Conservation (phyloP, 441 rosid genomes). For the Mallotus repandus region DNA sequence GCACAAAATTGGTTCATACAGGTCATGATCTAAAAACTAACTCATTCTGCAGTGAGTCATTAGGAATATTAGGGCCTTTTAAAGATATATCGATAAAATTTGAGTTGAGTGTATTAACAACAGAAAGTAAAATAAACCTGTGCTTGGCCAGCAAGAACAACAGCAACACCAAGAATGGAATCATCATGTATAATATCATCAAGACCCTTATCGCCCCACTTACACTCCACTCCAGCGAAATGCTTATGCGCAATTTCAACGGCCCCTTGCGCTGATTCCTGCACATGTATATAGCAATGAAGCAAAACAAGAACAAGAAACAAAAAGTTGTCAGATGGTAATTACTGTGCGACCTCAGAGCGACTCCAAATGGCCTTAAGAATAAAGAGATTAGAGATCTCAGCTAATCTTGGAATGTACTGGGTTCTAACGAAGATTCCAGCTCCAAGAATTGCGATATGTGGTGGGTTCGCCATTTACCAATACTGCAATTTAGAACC, state of each 20-base stretch:
- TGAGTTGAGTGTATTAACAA: not conserved
- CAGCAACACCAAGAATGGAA: slow-evolving; percentile 77
- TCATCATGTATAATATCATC: slow-evolving; percentile 62
- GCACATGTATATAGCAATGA: not conserved
- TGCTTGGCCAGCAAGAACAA: slow-evolving; percentile 85
- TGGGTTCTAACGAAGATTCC: slow-evolving; percentile 92
- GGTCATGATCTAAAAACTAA: not conserved
- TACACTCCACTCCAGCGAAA: slow-evolving; percentile 72
- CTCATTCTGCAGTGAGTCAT: too few relatives aligned
- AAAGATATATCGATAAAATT: too few relatives aligned
- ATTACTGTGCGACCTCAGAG: slow-evolving; percentile 44
- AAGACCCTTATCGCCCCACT: slow-evolving; percentile 89
- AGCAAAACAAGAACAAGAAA: slow-evolving; percentile 4
- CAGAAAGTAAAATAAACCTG: slow-evolving; percentile 45
- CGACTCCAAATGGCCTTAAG: slow-evolving; percentile 93
- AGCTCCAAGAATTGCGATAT: slow-evolving; percentile 78
- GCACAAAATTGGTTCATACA: slow-evolving; percentile 23
- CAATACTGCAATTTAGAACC: not conserved
- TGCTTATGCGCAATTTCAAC: slow-evolving; percentile 74
- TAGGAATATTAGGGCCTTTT: too few relatives aligned
- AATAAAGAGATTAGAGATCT: slow-evolving; percentile 71
- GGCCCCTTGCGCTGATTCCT: slow-evolving; percentile 86
- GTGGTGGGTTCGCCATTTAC: slow-evolving; percentile 51
- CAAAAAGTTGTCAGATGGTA: not conserved
- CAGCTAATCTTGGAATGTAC: slow-evolving; percentile 81